These are phyloP conservation scores for Diutina rugosa DNA, from an alignment of 1,139 yeast species.

Conservation along the genomic window DNA sequence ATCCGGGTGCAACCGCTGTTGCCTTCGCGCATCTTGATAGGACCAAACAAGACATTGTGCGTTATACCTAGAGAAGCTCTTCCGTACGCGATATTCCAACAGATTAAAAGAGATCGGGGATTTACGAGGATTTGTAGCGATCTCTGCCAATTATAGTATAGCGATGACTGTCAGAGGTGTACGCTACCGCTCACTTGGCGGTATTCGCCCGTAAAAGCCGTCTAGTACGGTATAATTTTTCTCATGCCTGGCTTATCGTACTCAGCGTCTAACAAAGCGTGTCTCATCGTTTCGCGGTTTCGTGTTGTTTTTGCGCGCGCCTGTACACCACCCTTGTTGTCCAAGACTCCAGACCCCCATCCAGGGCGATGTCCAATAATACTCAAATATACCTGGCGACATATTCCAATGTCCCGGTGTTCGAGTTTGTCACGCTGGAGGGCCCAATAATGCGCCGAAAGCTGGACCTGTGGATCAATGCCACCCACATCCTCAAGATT, in stretches of 20 bases:
- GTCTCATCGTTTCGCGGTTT: not conserved
- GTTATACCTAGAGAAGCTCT: no score
- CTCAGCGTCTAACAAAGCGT: not conserved
- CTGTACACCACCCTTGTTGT: not conserved
- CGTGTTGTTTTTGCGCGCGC: not conserved
- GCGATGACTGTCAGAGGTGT: no score
- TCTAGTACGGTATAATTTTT: no score
- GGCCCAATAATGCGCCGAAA: constrained; percentile 77
- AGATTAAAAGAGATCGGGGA: no score
- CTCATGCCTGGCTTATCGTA: no score
- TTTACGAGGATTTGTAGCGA: no score
- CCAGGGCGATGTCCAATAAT: not conserved
- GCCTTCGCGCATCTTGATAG: not conserved
- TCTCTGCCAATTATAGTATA: no score
- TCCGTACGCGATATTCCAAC: no score
- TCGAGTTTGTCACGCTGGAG: constrained; percentile 56
- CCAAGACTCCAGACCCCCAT: not conserved
- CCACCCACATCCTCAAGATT: constrained; percentile 79
- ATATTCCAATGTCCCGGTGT: constrained; percentile 57
- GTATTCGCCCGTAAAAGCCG: no score
- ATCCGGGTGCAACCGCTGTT: not conserved
- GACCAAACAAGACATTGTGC: no score
- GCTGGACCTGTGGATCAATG: constrained; percentile 76
- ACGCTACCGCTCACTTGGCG: no score
- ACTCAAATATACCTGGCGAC: constrained; percentile 60